Evolutionary conservation across 495 filamentous ascomycete genomes (phyloP).

Genomic region (Chaetomium tenue): DNA sequence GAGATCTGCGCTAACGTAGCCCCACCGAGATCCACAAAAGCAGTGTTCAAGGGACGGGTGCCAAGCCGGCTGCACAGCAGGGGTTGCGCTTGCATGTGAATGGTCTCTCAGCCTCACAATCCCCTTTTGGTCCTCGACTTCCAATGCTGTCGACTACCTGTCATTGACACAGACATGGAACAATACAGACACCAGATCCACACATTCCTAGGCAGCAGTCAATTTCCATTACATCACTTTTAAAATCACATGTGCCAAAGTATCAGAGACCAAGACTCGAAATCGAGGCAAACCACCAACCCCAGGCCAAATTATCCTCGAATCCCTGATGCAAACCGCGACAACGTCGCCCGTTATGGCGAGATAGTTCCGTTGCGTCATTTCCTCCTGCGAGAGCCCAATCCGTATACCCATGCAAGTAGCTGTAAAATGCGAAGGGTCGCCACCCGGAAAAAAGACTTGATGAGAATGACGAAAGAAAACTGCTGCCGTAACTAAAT

Average conservation of each 20-base stretch:
- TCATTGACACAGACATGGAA: no score
- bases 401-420: background rate
- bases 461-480: background rate
- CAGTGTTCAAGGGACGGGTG: background rate
- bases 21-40: no score
- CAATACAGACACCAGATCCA: background rate
- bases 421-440: background rate
- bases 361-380: background rate
- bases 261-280: background rate
- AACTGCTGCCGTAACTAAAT: background rate
- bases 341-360: background rate
- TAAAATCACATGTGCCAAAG: background rate
- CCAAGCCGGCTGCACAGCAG: constrained; percentile 4
- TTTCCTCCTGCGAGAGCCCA: background rate
- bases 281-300: constrained; percentile 12
- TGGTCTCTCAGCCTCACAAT: background rate
- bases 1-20: background rate
- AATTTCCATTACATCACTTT: background rate
- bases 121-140: background rate
- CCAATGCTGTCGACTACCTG: background rate
- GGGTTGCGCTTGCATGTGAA: constrained; percentile 11
- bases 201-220: background rate
- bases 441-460: background rate
- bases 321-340: background rate
- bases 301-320: background rate